Evolutionary conservation across 495 filamentous ascomycete genomes (phyloP).

Genomic region (Wilcoxina mikolae): DNA sequence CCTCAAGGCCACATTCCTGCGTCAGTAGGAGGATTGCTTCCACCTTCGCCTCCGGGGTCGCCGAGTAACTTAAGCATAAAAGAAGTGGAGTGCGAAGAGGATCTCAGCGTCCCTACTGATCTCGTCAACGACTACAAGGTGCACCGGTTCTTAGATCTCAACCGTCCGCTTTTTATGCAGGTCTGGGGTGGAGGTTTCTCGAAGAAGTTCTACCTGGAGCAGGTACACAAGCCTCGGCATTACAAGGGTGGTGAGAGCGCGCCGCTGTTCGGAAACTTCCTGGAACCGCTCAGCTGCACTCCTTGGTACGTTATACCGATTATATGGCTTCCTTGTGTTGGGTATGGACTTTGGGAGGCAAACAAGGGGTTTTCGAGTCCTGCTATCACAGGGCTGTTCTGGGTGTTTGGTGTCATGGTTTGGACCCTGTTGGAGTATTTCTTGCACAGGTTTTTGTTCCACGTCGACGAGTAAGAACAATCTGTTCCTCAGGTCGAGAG

Average conservation of each 20-base stretch:
- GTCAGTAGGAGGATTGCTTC: conserved; percentile 4
- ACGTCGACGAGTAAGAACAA: conserved; percentile 64
- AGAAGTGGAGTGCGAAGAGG: conserved; percentile 72
- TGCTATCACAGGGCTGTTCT: conserved; percentile 21
- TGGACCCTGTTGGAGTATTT: conserved; percentile 90
- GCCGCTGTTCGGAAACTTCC: conserved; percentile 91
- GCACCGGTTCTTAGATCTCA: conserved; percentile 88
- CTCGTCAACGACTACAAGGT: conserved; percentile 54
- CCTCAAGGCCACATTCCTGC: conserved; percentile 14
- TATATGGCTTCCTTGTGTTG: conserved; percentile 71
- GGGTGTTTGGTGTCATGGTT: conserved; percentile 44
- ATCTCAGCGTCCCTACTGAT: conserved; percentile 77
- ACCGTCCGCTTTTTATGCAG: conserved; percentile 70
- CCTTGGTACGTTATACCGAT: conserved; percentile 81
- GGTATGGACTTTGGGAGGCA: conserved; percentile 58
- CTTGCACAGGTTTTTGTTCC: conserved; percentile 85
- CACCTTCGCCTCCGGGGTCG: conserved; percentile 23
- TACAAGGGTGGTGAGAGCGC: conserved; percentile 86
- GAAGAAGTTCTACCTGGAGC: conserved; percentile 89
- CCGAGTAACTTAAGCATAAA: conserved; percentile 50
- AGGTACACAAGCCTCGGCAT: conserved; percentile 88
- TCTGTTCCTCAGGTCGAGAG: not conserved
- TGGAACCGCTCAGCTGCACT: conserved; percentile 87
- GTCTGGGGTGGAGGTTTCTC: conserved; percentile 77
- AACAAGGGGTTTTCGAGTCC: conserved; percentile 45